Base-by-base conservation (phyloP, 1,284 basidiomycete genomes). In the Ceratorhiza oryzae-sativae region DNA sequence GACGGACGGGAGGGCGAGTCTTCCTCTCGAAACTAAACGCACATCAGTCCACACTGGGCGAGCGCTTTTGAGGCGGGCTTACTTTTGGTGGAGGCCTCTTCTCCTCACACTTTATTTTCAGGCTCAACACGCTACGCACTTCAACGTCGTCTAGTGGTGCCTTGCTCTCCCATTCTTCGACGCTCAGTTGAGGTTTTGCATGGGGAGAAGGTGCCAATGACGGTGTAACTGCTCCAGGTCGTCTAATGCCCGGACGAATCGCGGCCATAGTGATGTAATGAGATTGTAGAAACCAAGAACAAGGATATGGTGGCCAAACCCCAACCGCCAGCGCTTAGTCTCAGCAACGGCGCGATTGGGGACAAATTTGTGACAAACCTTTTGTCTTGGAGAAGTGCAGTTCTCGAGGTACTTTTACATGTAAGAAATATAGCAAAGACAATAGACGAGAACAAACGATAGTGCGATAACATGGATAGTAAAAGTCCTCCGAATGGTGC, bases 161-260 rank as follows among this genome's bases (percentile, higher is more conserved):
- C 76, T 87, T 90, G 0, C 86, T 80, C 77, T 97, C 94, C 95
- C 95, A 97, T 81, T 96, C 92, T 78, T 96, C 94, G 5, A 95
- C 84, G 51, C 82, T 87, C 42, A 91, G 79, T 12, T 79, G 77
- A 6, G 80, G 78, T 73, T 83, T 86, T 9, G 80, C 73, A 45
- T 80, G 81, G n/a, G 81, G 76, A 30, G 78, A 63, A n/a, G 68
- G 71, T 48, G 71, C 71, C 25, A 68, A 53, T 27, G 62, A 49
- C 20, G 55, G 41, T 3, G 67, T 30, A 36, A 20, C 20, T 20
- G 59, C 32, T 34, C 42, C 41, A 15, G 53, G 55, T 32, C 67
- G 25, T 23, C 67, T 39, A 48, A 70, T 45, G 49, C 67, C 67
- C n/a, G 67, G 67, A 5, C 67, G 67, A 18, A 58, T 46, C 23